phyloP scores from a whole-genome alignment of 108 stramenopile species.

The Hondaea fermentalgiana region DNA sequence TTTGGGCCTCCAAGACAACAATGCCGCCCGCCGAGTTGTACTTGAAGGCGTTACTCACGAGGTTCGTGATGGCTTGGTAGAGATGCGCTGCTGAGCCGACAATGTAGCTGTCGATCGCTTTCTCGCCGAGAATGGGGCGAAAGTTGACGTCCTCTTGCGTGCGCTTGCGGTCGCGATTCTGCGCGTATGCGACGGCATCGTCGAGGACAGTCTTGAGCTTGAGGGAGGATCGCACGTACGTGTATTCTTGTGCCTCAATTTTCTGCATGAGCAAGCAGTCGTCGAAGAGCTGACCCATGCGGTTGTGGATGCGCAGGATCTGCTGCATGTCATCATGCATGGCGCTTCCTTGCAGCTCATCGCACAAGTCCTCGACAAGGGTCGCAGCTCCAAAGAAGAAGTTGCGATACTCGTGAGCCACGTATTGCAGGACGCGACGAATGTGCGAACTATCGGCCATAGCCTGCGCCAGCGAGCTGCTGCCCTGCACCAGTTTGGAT shows the following conservation, averaged over 20 bases:
- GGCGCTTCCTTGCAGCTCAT: neutral
- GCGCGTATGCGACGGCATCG: neutral
- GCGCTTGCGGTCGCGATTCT: neutral
- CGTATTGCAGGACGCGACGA: neutral
- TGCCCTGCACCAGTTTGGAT: neutral
- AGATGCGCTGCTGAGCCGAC: neutral
- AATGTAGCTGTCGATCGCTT: neutral
- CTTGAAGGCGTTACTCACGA: neutral
- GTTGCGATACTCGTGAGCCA: neutral
- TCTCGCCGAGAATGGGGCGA: neutral
- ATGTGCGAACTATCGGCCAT: neutral
- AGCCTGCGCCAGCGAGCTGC: neutral
- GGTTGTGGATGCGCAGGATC: neutral
- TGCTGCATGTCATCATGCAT: neutral
- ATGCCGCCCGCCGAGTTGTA: neutral
- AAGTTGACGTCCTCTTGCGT: neutral
- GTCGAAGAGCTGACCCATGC: neutral
- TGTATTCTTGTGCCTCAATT: neutral
- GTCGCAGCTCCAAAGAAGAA: neutral
- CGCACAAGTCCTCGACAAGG: neutral
- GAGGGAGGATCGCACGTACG: neutral
- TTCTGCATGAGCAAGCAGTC: neutral
- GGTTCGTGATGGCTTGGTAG: neutral
- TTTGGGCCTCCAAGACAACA: neutral
- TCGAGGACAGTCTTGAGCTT: neutral